Evolutionary conservation across 1,284 basidiomycete genomes (phyloP).

Genomic region (Puccinia coronata): DNA sequence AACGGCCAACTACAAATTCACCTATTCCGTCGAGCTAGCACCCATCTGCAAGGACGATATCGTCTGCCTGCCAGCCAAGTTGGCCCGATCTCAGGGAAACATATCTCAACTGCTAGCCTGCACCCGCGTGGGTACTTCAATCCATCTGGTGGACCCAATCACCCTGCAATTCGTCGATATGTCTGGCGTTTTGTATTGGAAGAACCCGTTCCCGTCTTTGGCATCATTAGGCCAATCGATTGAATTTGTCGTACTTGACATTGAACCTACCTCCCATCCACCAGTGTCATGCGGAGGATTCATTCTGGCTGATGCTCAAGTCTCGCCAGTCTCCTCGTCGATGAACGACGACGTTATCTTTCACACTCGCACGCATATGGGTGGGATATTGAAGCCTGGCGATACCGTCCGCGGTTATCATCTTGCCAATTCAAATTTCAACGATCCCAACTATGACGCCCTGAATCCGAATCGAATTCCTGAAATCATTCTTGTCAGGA

Average conservation of each 20-base stretch:
- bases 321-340: slow-evolving; percentile 74
- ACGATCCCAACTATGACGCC: slow-evolving; percentile 80
- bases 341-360: slow-evolving; percentile 81
- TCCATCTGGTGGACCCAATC: slow-evolving; percentile 85
- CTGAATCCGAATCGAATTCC: slow-evolving; percentile 71
- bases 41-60: slow-evolving; percentile 98
- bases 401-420: slow-evolving; percentile 91
- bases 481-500: slow-evolving; percentile 89
- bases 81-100: slow-evolving; percentile 79
- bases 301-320: slow-evolving; percentile 89
- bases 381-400: slow-evolving; percentile 89
- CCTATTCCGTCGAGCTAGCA: slow-evolving; percentile 94
- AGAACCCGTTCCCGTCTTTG: slow-evolving; percentile 79
- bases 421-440: slow-evolving; percentile 86
- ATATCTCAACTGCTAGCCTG: slow-evolving; percentile 85
- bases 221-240: slow-evolving; percentile 80
- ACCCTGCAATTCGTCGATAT: slow-evolving; percentile 84
- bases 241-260: slow-evolving; percentile 92
- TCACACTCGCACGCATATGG: slow-evolving; percentile 94
- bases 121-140: slow-evolving; percentile 83
- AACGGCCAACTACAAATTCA: slow-evolving; percentile 96
- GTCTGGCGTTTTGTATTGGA: slow-evolving; percentile 81
- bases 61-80: slow-evolving; percentile 79
- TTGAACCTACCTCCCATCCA: slow-evolving; percentile 72
- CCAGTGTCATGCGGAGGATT: slow-evolving; percentile 59